Evolutionary conservation across 352 stramenopile genomes (phyloP).

Genomic region (Phytophthora uliginosa): DNA sequence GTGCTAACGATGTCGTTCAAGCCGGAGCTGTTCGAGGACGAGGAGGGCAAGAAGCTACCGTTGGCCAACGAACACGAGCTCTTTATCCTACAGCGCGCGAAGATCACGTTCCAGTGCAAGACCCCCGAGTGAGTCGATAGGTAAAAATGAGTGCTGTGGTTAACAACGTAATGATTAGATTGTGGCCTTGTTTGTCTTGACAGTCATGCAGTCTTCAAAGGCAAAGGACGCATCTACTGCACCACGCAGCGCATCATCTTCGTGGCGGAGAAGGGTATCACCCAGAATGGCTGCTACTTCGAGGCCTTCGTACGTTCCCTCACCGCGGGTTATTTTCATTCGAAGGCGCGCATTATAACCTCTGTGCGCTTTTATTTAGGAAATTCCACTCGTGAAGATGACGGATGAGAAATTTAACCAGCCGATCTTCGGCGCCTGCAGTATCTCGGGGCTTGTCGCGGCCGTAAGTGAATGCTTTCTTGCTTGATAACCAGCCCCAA

Average conservation of each 20-base stretch:
- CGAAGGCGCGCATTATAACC: neutral
- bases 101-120: conserved; percentile 84
- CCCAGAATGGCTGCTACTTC: conserved; percentile 76
- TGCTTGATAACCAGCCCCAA: neutral
- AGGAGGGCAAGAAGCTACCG: conserved; percentile 75
- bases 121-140: conserved; percentile 53
- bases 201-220: conserved; percentile 65
- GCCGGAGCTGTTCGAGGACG: conserved; percentile 74
- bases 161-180: neutral
- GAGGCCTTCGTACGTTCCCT: conserved; percentile 68
- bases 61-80: conserved; percentile 84
- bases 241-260: conserved; percentile 90
- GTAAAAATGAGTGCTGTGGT: neutral
- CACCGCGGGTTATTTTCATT: neutral
- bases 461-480: conserved; percentile 37
- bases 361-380: conserved; percentile 34
- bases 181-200: neutral
- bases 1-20: conserved; percentile 72
- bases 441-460: conserved; percentile 80
- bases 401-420: conserved; percentile 93
- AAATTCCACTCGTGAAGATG: conserved; percentile 85
- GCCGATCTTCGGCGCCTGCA: conserved; percentile 91
- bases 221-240: conserved; percentile 87
- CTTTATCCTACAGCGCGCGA: conserved; percentile 85
- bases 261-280: conserved; percentile 74